Base-by-base conservation (phyloP, 1,139 yeast genomes). In the Suhomyces wounanorum region DNA sequence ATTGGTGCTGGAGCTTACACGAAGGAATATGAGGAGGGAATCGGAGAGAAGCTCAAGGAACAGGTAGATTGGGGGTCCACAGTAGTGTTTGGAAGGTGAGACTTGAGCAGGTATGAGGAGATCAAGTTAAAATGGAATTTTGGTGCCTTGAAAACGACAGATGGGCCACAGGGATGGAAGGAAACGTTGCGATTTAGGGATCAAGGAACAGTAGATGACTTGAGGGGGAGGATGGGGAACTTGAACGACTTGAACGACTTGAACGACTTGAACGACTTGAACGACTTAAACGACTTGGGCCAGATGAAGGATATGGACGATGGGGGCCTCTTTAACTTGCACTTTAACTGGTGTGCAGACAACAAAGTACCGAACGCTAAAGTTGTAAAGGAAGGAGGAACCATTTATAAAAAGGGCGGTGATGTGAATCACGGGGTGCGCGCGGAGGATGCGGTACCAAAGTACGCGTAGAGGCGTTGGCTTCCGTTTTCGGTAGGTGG, bases 391-490 rank as follows among this genome's bases (percentile, higher is more conserved):
- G 36, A 40, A 9, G 40, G 47, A 18, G 21, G 40, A 28, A 17
- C 18, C 37, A 28, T 48, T 48, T 48, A 48, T 44, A 48, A 48
- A 48, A 45, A 11, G n/a, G 26, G 36, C 31, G 37, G 46, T 48
- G 48, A 42, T 45, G 40, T 21, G 45, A 37, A 48, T 45, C 48
- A 48, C 48, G 41, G 50, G 39, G 42, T 25, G 45, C 23, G 43
- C 43, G 41, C 38, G 44, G 39, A 48, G 18, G 30, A 26, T 23
- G 48, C 42, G 48, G 33, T 28, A 10, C 23, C 35, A 31, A 25
- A 18, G n/a, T 35, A 49, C 52, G 52, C 52, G 52, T 49, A 45
- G 47, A 40, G 49, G 47, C 41, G 48, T n/a, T 36, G 25, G 25
- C 26, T 23, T 38, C 45, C 40, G 35, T 26, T 40, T 43, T 28